phyloP scores from a whole-genome alignment of 2,329 filamentous ascomycete genomes.

The Fusarium devonianum region DNA sequence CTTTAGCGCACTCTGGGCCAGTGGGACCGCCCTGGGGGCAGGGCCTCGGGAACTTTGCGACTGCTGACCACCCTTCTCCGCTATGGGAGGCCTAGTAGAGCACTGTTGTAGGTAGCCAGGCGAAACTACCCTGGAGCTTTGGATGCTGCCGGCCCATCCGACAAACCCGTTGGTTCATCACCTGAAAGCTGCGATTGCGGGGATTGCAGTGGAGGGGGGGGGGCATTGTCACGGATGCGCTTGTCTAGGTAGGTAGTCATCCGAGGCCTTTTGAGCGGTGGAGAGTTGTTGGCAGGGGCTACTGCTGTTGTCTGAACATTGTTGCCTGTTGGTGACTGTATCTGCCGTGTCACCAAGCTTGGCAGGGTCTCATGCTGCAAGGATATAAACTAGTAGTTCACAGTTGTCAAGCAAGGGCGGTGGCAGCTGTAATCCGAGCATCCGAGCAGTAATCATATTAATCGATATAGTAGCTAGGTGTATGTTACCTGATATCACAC shows the following conservation, averaged over 20 bases:
- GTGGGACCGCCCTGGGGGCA: constrained; percentile 1
- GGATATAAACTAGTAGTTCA: neutral
- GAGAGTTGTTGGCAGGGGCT: neutral
- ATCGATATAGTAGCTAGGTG: no score
- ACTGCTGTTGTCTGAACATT: neutral
- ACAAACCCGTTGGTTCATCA: neutral
- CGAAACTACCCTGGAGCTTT: neutral
- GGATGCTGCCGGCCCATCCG: neutral
- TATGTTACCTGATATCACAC: no score
- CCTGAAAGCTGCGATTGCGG: neutral
- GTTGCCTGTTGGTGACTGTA: constrained; percentile 1
- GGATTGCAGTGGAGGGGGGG: neutral
- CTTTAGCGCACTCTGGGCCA: constrained; percentile 8
- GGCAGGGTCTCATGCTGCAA: neutral
- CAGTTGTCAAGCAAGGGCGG: neutral
- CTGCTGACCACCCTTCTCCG: neutral
- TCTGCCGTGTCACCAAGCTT: constrained; percentile 1
- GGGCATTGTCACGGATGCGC: no score
- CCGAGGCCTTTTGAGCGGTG: neutral
- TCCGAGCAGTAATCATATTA: no score
- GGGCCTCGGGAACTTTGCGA: constrained; percentile 7
- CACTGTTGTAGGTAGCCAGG: no score
- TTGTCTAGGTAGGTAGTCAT: neutral
- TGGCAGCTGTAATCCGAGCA: no score
- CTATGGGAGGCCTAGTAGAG: no score